Evolutionary conservation across 2,329 filamentous ascomycete species (phyloP).

Genomic region (Raffaelea ambrosiae): DNA sequence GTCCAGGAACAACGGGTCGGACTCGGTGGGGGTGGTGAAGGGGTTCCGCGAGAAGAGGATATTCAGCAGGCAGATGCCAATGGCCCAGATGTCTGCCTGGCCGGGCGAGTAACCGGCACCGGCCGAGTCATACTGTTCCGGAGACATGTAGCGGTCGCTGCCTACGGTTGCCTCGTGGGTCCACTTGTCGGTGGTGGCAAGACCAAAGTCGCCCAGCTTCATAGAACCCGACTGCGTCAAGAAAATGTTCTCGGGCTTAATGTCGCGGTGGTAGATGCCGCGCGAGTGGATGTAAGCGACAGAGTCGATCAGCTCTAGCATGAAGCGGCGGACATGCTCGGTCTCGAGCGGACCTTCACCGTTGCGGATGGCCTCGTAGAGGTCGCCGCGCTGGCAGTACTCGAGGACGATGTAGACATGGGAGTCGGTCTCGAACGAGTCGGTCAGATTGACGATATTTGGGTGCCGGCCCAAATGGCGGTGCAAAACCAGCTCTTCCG

Average conservation of each 20-base stretch:
- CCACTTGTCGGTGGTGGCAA: constrained; percentile 84
- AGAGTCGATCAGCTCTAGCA: constrained; percentile 86
- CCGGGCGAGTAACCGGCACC: constrained; percentile 84
- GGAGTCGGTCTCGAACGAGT: constrained; percentile 84
- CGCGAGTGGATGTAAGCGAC: constrained; percentile 86
- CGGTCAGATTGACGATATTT: constrained; percentile 87
- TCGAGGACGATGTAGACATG: constrained; percentile 91
- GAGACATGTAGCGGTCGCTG: constrained; percentile 98
- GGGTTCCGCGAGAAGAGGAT: constrained; percentile 95
- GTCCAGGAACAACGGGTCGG: constrained; percentile 88
- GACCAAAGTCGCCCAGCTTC: constrained; percentile 95
- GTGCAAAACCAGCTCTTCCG: constrained; percentile 74
- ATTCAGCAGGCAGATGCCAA: constrained; percentile 94
- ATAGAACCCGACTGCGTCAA: constrained; percentile 75
- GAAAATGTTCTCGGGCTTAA: constrained; percentile 99
- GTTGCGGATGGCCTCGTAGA: constrained; percentile 93
- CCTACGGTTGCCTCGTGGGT: constrained; percentile 89
- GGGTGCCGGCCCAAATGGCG: constrained; percentile 68
- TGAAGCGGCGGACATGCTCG: constrained; percentile 93
- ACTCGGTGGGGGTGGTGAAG: constrained; percentile 80
- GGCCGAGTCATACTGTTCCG: constrained; percentile 90
- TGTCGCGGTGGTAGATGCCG: constrained; percentile 91
- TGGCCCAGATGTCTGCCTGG: constrained; percentile 92
- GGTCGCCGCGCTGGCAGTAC: constrained; percentile 88
- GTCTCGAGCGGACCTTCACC: constrained; percentile 86